Percentiles rank a stretch among this genome's conserved stretches.
Conservation (phyloP, 2,329 filamentous ascomycete genomes). For the Tolypocladium guangdongense region DNA sequence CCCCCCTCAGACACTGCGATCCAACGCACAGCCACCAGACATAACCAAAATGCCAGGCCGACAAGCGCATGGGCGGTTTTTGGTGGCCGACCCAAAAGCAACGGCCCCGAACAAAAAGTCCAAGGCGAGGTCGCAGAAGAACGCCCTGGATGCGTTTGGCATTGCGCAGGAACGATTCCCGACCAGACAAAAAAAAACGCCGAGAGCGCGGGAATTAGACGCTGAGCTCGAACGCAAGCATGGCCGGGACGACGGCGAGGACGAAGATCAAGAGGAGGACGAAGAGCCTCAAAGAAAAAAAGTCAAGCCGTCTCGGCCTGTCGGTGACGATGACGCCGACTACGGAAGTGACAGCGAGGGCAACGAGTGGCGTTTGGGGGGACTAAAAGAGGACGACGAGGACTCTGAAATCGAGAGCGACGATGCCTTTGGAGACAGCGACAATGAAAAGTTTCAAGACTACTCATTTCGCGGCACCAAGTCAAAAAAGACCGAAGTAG, state of each 20-base stretch:
- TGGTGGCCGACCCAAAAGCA: constrained; percentile 28
- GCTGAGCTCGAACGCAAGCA: constrained; percentile 34
- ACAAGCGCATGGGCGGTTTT: constrained; percentile 45
- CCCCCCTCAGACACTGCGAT: background rate
- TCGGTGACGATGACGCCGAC: constrained; percentile 48
- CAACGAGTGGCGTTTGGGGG: constrained; percentile 73
- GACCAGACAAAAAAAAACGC: constrained; percentile 34
- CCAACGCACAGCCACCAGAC: background rate
- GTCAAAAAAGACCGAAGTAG: constrained; percentile 20
- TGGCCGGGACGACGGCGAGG: constrained; percentile 31
- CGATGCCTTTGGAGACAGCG: constrained; percentile 81
- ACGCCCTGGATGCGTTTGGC: constrained; percentile 46
- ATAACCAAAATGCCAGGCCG: constrained; percentile 39
- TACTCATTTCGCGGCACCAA: constrained; percentile 47
- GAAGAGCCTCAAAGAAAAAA: constrained; percentile 33
- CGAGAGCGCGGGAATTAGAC: constrained; percentile 41
- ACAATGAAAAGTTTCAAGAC: constrained; percentile 74
- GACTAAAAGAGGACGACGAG: constrained; percentile 42
- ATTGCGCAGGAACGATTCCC: constrained; percentile 43
- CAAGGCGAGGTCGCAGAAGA: constrained; percentile 37
- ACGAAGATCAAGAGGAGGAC: constrained; percentile 33
- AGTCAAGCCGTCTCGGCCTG: constrained; percentile 25
- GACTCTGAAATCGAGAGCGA: constrained; percentile 57
- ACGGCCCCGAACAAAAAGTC: constrained; percentile 28
- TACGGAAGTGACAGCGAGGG: constrained; percentile 77